Base-by-base conservation (phyloP, 208 protist species). In the Leptomonas pyrrhocoris region DNA sequence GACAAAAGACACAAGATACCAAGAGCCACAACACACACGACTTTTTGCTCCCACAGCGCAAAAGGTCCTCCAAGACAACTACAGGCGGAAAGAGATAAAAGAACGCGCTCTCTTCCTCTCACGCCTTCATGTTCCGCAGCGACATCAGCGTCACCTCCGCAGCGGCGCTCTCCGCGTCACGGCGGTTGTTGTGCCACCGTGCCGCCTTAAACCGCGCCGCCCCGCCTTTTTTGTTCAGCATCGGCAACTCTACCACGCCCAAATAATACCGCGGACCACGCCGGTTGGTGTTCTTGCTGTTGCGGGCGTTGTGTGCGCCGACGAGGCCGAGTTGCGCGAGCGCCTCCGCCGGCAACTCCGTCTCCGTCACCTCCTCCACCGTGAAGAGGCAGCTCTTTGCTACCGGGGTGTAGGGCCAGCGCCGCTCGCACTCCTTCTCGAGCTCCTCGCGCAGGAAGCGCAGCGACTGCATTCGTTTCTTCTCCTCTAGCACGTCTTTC, bases 321-420 rank as follows among this genome's bases (percentile, higher is more conserved):
- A 57, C 58, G n/a, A 84, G 27, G n/a, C 72, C 79, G 6, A 88
- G 58, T 48, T 79, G 66, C 51, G 69, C 51, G 21, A 76, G 38
- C 38, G 64, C 81, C 9, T 80, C 77, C 19, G 50, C 68, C 50
- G 68, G 79, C 78, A 84, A 56, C 42, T 81, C 83, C 43, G 50
- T 74, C 34, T 83, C 73, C 27, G 67, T 42, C 51, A 80, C 80
- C 48, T 92, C 80, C 66, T 90, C 89, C 21, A 90, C 45, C 12
- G 40, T 71, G 62, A 89, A 87, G 63, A 91, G 42, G 64, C 80
- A 85, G 59, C 76, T 83, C 73, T 94, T 94, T 18, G 69, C 66
- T 15, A 82, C 55, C 2, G 89, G 89, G 1, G 89, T 89, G 78
- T 89, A 80, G 21, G 89, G 89, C 89, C 89, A 94, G 0, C 79